Evolutionary conservation across 2,329 filamentous ascomycete genomes (phyloP), one percentile per base, ranked within the genome.

Genomic region (Fusarium chuoi): DNA sequence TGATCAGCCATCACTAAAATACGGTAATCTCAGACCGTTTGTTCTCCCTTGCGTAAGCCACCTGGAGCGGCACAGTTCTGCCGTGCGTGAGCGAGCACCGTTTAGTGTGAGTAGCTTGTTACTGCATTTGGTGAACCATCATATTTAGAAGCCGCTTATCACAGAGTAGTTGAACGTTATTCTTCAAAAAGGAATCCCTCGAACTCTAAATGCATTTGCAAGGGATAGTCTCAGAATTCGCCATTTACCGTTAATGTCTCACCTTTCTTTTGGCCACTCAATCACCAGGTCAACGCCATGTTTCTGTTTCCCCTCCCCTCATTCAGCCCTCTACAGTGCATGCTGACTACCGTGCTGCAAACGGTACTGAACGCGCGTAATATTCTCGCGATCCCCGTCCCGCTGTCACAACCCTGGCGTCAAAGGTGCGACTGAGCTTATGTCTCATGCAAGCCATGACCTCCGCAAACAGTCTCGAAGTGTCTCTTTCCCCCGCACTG

Each of bases 401-500:
- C 24, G n/a, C 26, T 45, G n/a, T 24, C n/a, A 39, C 36, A 30
- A 28, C 2, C 48, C 13, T 41, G 26, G 18, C 24, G 17, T 33
- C 26, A 68, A 68, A 45, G 28, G 30, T 35, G 24, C 30, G 17
- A 44, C 35, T 38, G n/a, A 20, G 59, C 57, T 44, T 48, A 26
- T 51, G 22, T 42, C 26, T 18, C 28, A 28, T 33, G 48, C 48
- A 62, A 49, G 49, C 48, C 33, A 38, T 48, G 22, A 24, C n/a
- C 54, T 48, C 55, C 48, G 63, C 55, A 62, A 62, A 62, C n/a
- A 44, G 48, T 68, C 55, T 49, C 33, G 52, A 68, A 62, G 35
- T 39, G 46, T 24, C 64, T 46, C 17, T 28, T 38, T n/a, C 13
- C 9, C 20, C 39, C n/a, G 11, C 49, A 30, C 14, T 36, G n/a